phyloP scores from a whole-genome alignment of 257 asterid species.

The Salvia miltiorrhiza region DNA sequence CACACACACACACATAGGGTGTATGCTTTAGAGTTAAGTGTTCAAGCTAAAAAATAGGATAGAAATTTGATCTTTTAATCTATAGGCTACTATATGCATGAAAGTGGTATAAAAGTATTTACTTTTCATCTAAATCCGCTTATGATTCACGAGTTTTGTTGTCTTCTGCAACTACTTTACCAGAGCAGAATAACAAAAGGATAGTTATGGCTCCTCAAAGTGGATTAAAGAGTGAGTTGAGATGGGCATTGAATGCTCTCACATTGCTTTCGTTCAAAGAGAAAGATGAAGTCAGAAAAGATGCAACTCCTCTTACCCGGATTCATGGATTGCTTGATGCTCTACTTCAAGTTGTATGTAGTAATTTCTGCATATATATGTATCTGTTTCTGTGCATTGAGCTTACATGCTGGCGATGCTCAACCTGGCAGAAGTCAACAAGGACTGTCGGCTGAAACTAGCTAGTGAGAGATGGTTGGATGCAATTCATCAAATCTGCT shows the following conservation, averaged over 20 bases:
- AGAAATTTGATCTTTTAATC: not conserved
- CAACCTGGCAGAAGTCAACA: constrained; percentile 86
- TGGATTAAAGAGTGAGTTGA: constrained; percentile 93
- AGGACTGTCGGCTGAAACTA: constrained; percentile 92
- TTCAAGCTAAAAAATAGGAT: constrained; percentile 1
- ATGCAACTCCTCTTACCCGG: constrained; percentile 92
- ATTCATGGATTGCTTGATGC: constrained; percentile 96
- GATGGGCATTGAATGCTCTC: constrained; percentile 94
- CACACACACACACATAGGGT: not conserved
- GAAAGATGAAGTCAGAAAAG: constrained; percentile 94
- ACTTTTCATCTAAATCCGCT: not conserved
- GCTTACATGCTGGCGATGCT: constrained; percentile 69
- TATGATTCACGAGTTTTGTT: not conserved
- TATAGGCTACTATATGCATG: not conserved
- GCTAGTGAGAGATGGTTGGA: constrained; percentile 89
- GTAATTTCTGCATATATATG: constrained; percentile 5
- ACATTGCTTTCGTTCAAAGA: constrained; percentile 93
- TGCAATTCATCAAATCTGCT: not conserved
- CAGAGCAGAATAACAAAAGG: constrained; percentile 95
- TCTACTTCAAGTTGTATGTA: constrained; percentile 87
- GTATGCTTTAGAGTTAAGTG: not conserved
- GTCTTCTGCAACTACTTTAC: constrained; percentile 24
- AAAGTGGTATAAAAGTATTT: not conserved
- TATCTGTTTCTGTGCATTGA: not conserved
- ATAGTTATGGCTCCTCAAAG: constrained; percentile 97